Base-by-base conservation (phyloP, 768 basidiomycete species). In the Amyloporia xantha region DNA sequence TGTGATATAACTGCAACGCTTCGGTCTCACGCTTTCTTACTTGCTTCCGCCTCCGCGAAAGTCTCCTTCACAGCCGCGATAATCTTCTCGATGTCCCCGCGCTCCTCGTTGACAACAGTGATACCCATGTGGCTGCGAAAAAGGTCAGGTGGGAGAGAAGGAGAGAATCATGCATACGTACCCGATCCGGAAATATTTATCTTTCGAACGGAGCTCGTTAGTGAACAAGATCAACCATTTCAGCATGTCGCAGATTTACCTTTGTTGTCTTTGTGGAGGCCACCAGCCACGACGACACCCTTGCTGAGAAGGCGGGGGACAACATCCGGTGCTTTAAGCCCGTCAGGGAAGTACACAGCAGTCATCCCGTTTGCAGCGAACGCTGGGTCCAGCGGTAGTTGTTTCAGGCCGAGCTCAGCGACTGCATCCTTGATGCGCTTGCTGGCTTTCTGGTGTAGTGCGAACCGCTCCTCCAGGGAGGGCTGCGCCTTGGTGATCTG, bases 331-430 rank as follows among this genome's bases (percentile, higher is more conserved):
- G 88, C 84, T 21, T 68, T 68, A n/a, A 94, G 61, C 4, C 91
- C 93, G 1, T 82, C 76, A 11, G 96, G 96, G 60, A 79, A 88
- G 67, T 90, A 93, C 44, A 91, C 82, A 36, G 93, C 94, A 5
- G 86, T 89, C 96, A 99, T 97, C 35, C 95, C 94, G 61, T 94
- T 95, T 2, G 96, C 94, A 15, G 86, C 76, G 50, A 78, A 74
- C 2, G 73, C 68, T 1, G 79, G 71, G 23, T 75, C 70, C 10
- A 78, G 60, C 6, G 94, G 80, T 6, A 98, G 73, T 59, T 81
- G 81, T 59, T 71, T 82, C 56, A 97, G 70, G 2, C 91, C 93
- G 37, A 95, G 71, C 19, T 68, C 72, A 37, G 68, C 61, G 4
- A 82, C 81, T 1, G 80, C 77, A 5, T 76, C 66, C 67, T 89